Evolutionary conservation across 1,284 basidiomycete genomes (phyloP).

Genomic region (Athelia sp.): DNA sequence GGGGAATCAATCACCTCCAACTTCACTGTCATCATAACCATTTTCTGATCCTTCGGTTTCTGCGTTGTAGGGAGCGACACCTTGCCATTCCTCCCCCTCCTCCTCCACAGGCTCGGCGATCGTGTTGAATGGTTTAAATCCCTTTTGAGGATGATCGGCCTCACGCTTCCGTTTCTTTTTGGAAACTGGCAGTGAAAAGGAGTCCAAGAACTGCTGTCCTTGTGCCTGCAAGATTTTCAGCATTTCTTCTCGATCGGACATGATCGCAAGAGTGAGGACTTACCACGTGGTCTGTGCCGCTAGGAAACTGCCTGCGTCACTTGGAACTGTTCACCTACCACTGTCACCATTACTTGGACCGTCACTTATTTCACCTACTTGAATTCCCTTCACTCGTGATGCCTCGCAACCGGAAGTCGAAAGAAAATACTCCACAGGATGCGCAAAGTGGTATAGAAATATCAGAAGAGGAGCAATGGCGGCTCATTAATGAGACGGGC

Average conservation of each 20-base stretch:
- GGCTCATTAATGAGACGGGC: slow-evolving; percentile 64
- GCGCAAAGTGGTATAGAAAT: slow-evolving; percentile 35
- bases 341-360: too few relatives aligned
- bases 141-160: neutral
- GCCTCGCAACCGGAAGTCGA: slow-evolving; percentile 25
- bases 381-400: too few relatives aligned
- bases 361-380: too few relatives aligned
- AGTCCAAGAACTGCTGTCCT: slow-evolving; percentile 56
- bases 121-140: too few relatives aligned
- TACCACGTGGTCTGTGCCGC: too few relatives aligned
- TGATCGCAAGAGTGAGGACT: slow-evolving; percentile 11
- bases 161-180: slow-evolving; percentile 23
- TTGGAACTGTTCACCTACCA: too few relatives aligned
- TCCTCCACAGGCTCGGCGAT: slow-evolving; percentile 7
- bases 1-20: neutral
- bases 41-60: slow-evolving; percentile 8
- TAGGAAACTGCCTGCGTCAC: too few relatives aligned
- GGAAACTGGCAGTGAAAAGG: slow-evolving; percentile 36
- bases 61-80: slow-evolving; percentile 8
- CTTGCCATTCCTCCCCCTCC: slow-evolving; percentile 35
- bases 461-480: slow-evolving; percentile 72
- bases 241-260: slow-evolving; percentile 36
- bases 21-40: slow-evolving; percentile 17
- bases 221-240: slow-evolving; percentile 58
- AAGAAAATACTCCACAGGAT: slow-evolving; percentile 8